phyloP scores from a whole-genome alignment of 2,329 filamentous ascomycete genomes.

The Calonectria pauciramosa region DNA sequence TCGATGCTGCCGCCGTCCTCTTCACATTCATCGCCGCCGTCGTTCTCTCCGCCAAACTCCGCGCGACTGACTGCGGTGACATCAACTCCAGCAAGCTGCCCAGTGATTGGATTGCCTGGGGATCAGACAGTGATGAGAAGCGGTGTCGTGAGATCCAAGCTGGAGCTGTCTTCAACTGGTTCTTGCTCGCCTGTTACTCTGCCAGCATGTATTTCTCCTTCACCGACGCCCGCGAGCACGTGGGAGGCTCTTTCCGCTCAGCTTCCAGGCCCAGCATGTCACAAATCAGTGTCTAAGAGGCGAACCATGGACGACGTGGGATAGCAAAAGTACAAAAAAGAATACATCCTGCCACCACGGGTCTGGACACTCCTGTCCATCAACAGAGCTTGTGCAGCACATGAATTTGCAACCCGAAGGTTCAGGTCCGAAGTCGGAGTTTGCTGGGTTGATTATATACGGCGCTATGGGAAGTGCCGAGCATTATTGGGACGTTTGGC shows the following conservation, averaged over 20 bases:
- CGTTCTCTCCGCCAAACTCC: constrained; percentile 78
- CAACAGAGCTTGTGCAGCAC: background rate
- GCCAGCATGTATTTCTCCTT: constrained; percentile 70
- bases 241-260: constrained; percentile 58
- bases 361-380: background rate
- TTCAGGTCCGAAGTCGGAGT: constrained; percentile 5
- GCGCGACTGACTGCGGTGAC: constrained; percentile 77
- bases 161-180: constrained; percentile 82
- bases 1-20: constrained; percentile 72
- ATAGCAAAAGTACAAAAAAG: background rate
- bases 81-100: constrained; percentile 49
- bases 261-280: constrained; percentile 66
- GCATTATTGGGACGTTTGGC: constrained; percentile 18
- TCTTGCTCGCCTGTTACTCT: constrained; percentile 75
- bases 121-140: constrained; percentile 70
- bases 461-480: constrained; percentile 16
- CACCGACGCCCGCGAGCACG: constrained; percentile 63
- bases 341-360: background rate
- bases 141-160: constrained; percentile 84
- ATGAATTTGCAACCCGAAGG: constrained; percentile 1
- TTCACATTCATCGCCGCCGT: constrained; percentile 81
- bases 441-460: constrained; percentile 8
- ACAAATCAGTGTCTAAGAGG: constrained; percentile 64
- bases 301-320: background rate
- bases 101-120: constrained; percentile 72